Evolutionary conservation across 176 grass and related monocot genomes (phyloP).

Genomic region (Avena atlantica): DNA sequence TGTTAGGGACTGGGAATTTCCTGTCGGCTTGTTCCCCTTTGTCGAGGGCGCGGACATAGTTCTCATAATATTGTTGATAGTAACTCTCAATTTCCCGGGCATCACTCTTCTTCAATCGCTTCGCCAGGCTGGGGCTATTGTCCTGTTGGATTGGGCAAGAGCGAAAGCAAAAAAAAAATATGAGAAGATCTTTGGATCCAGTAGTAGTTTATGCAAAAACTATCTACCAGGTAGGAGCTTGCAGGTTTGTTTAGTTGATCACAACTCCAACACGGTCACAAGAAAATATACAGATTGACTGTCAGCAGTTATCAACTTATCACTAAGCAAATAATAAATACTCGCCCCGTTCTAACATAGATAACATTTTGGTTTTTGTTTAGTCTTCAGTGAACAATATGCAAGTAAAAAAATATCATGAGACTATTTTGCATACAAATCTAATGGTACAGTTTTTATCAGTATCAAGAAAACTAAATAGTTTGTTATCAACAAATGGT

Average conservation of each 20-base stretch:
- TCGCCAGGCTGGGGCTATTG: constrained; percentile 80
- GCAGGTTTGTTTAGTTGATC: neutral
- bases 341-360: neutral
- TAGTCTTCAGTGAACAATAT: neutral
- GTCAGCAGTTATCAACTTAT: neutral
- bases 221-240: neutral
- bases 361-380: neutral
- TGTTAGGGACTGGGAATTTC: constrained; percentile 47
- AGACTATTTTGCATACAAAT: neutral
- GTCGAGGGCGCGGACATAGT: constrained; percentile 89
- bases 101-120: constrained; percentile 89
- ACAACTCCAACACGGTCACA: constrained; percentile 2
- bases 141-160: constrained; percentile 59
- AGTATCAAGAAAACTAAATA: neutral
- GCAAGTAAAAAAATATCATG: neutral
- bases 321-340: constrained; percentile 17
- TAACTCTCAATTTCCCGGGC: constrained; percentile 94
- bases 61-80: constrained; percentile 95
- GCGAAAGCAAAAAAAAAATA: neutral
- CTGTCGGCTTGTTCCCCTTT: constrained; percentile 91
- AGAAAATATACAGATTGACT: constrained; percentile 14
- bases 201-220: constrained; percentile 9
- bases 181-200: constrained; percentile 16
- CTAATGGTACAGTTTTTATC: neutral
- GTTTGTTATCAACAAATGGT: neutral